Evolutionary conservation across 257 asterid species (phyloP).

Genomic region (Lycium barbarum): DNA sequence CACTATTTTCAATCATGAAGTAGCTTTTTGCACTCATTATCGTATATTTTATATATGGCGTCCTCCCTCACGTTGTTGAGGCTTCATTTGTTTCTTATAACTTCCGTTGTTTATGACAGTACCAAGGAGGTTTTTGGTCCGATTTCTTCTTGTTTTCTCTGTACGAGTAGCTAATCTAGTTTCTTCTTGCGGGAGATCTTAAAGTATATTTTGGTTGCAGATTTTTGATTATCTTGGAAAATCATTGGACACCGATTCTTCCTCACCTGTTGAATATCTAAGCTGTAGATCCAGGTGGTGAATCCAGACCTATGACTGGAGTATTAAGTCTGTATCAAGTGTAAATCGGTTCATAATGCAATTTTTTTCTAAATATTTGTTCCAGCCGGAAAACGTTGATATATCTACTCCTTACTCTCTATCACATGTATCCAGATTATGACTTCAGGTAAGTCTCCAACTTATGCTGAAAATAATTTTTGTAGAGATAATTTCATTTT

Average conservation of each 20-base stretch:
- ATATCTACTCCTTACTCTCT: conserved; percentile 89
- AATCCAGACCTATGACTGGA: conserved; percentile 33
- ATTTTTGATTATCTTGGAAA: conserved; percentile 77
- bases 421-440: conserved; percentile 92
- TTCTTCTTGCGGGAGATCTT: neutral
- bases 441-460: conserved; percentile 94
- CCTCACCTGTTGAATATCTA: conserved; percentile 82
- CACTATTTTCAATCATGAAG: neutral
- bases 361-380: conserved; percentile 22
- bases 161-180: neutral
- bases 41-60: neutral
- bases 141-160: neutral
- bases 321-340: conserved; percentile 13
- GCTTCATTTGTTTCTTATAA: neutral
- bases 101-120: conserved; percentile 13
- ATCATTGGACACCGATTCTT: conserved; percentile 79
- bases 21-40: neutral
- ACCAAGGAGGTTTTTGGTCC: neutral
- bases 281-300: conserved; percentile 77
- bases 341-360: conserved; percentile 35
- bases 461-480: conserved; percentile 34
- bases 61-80: neutral
- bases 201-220: conserved; percentile 46
- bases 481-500: no score
- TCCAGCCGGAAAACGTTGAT: conserved; percentile 95